These are phyloP conservation scores for Paramecium tetraurelia DNA, from an alignment of 73 alveolate species.

Conservation along the genomic window DNA sequence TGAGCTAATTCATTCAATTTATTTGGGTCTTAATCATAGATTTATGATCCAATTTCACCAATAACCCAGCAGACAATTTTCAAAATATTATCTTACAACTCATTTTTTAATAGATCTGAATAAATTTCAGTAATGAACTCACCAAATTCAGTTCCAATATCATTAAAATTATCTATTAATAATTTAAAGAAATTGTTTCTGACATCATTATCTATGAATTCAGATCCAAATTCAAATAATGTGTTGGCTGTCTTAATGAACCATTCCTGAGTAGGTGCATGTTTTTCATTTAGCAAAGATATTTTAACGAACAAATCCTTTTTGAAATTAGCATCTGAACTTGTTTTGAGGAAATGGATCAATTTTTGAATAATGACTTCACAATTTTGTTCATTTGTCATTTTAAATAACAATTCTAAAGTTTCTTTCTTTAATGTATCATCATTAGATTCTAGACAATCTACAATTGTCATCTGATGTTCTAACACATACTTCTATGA, in stretches of 20 bases:
- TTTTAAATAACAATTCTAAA: constrained; percentile 90
- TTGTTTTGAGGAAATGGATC: constrained; percentile 57
- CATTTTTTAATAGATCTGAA: constrained; percentile 17
- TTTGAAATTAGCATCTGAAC: constrained; percentile 43
- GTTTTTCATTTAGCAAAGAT: constrained; percentile 53
- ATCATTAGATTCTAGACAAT: constrained; percentile 96
- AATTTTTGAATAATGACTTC: constrained; percentile 96
- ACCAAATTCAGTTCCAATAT: constrained; percentile 54
- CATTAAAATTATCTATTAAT: constrained; percentile 44
- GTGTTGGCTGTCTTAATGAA: constrained; percentile 53
- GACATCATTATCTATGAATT: constrained; percentile 54
- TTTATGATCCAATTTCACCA: constrained; percentile 58
- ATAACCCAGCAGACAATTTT: constrained; percentile 56
- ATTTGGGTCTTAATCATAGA: constrained; percentile 22
- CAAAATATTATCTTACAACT: constrained; percentile 15
- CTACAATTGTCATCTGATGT: constrained; percentile 93
- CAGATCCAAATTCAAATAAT: constrained; percentile 57
- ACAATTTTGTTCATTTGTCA: constrained; percentile 95
- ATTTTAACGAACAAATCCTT: constrained; percentile 49
- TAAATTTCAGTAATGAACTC: constrained; percentile 36
- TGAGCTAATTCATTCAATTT: constrained; percentile 28
- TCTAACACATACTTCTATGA: constrained; percentile 72
- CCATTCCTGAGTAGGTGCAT: constrained; percentile 64
- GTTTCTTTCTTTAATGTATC: constrained; percentile 96
- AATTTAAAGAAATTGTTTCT: constrained; percentile 55